These are phyloP conservation scores for Papiliotrema terrestris DNA, from an alignment of 1,284 basidiomycete species.

Conservation along the genomic window DNA sequence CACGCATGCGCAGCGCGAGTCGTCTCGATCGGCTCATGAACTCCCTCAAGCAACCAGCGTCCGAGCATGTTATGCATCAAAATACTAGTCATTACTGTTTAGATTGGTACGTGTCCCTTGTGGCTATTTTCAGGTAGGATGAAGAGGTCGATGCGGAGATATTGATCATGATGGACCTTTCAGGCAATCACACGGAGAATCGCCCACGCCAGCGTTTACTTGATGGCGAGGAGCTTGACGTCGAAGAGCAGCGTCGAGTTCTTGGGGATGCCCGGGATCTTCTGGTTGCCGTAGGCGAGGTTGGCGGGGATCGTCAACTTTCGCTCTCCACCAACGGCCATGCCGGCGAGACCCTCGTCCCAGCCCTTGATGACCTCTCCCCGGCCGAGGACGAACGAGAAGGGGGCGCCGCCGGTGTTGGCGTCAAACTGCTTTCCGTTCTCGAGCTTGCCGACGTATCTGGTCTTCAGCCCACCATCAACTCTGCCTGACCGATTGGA, in stretches of 20 bases:
- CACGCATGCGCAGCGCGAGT: no score
- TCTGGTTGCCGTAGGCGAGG: constrained; percentile 55
- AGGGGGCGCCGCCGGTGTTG: constrained; percentile 86
- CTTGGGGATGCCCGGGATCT: constrained; percentile 53
- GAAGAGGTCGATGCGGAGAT: no score
- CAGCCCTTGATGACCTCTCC: constrained; percentile 95
- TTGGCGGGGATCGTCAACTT: constrained; percentile 58
- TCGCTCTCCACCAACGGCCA: constrained; percentile 88
- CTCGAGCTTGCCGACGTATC: constrained; percentile 61
- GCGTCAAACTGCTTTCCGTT: constrained; percentile 85
- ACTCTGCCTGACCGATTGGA: not conserved
- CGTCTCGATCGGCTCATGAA: no score
- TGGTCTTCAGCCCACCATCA: not conserved
- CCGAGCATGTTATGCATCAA: no score
- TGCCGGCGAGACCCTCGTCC: constrained; percentile 88
- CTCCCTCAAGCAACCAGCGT: no score
- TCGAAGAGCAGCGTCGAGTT: constrained; percentile 56
- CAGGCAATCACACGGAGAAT: no score
- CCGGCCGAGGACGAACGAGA: constrained; percentile 78
- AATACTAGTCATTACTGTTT: no score
- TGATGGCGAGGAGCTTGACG: constrained; percentile 55
- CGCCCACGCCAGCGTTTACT: constrained; percentile 29
- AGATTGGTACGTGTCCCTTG: no score
- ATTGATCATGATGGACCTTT: no score
- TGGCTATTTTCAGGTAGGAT: no score